Conservation (phyloP, 768 basidiomycete genomes). For the Cubamyces sp. region DNA sequence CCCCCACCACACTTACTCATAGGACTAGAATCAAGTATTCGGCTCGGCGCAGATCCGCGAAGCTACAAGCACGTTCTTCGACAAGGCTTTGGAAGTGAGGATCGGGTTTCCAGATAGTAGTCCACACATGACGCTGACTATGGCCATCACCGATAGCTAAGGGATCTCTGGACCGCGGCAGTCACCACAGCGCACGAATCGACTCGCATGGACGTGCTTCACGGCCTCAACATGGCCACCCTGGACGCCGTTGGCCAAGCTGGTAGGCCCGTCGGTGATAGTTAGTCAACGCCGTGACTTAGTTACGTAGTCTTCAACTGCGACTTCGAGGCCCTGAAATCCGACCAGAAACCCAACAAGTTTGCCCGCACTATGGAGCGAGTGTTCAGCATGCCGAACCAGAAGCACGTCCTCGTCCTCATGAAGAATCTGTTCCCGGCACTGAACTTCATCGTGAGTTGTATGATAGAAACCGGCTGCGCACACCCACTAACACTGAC, state of each 20-base stretch:
- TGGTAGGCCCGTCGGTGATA: slow-evolving; percentile 27
- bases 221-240: slow-evolving; percentile 41
- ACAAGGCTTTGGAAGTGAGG: slow-evolving; percentile 54
- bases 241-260: slow-evolving; percentile 48
- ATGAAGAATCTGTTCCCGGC: slow-evolving; percentile 24
- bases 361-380: slow-evolving; percentile 36
- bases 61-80: slow-evolving; percentile 57
- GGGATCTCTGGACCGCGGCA: slow-evolving; percentile 33
- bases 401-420: slow-evolving; percentile 17
- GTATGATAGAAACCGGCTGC: background rate
- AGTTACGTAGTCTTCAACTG: slow-evolving; percentile 38
- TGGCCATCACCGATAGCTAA: slow-evolving; percentile 22
- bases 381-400: slow-evolving; percentile 27
- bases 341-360: slow-evolving; percentile 34
- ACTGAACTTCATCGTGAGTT: slow-evolving; percentile 29
- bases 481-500: no score
- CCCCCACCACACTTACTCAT: no score
- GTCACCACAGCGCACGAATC: slow-evolving; percentile 32
- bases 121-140: background rate
- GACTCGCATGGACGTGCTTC: slow-evolving; percentile 36
- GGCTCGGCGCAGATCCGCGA: slow-evolving; percentile 61
- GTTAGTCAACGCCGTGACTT: background rate
- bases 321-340: slow-evolving; percentile 37
- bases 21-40: slow-evolving; percentile 29
- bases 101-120: no score